These are phyloP conservation scores for Penicillium expansum DNA, from an alignment of 2,329 filamentous ascomycete species.

Conservation along the genomic window DNA sequence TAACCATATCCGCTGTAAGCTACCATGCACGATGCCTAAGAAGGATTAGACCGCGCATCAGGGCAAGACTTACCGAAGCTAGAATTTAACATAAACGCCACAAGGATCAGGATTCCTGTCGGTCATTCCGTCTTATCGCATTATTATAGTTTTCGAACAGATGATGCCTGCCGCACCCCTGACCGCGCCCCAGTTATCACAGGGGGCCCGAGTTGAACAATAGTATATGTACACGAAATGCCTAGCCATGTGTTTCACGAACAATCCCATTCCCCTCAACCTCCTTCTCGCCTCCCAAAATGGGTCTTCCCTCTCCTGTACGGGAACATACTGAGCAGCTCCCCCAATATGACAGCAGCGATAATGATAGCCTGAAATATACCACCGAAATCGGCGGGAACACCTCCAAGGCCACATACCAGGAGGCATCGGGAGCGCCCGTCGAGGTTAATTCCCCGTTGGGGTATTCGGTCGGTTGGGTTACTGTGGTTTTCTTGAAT, in stretches of 20 bases:
- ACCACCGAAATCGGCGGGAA: conserved; percentile 37
- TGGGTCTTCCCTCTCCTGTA: background rate
- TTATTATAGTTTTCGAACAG: background rate
- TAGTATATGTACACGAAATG: background rate
- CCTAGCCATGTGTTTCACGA: too few species aligned
- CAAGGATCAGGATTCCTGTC: background rate
- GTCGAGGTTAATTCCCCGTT: conserved; percentile 59
- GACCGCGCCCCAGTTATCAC: background rate
- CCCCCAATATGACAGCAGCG: background rate
- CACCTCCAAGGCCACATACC: conserved; percentile 51
- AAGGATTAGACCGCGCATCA: background rate
- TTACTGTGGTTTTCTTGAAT: conserved; percentile 60
- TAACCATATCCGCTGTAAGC: background rate
- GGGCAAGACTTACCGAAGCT: background rate
- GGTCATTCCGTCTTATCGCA: background rate
- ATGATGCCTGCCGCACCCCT: background rate
- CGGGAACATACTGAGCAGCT: background rate
- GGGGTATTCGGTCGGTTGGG: conserved; percentile 56
- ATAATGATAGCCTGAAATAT: conserved; percentile 1
- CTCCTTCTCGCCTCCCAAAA: background rate
- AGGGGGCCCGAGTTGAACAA: background rate
- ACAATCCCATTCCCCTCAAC: background rate
- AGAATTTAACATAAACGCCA: background rate
- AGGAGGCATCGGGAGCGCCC: conserved; percentile 61
- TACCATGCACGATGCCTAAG: background rate